These are phyloP conservation scores for Fragaria nilgerrensis DNA, from an alignment of 306 rosid genomes.

Conservation along the genomic window DNA sequence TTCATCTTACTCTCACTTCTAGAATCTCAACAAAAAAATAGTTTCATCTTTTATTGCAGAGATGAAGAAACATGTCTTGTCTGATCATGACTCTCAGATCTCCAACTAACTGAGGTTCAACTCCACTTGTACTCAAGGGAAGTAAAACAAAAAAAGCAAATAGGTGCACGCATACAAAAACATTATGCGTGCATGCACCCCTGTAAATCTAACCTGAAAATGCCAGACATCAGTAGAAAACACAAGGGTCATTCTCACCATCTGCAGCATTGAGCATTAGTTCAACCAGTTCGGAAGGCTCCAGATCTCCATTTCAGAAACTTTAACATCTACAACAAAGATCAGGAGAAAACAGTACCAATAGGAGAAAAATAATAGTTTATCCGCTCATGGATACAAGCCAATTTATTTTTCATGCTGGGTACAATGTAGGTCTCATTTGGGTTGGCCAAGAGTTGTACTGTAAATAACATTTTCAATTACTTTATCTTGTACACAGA, in stretches of 20 bases:
- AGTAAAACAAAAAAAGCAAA: too few species aligned
- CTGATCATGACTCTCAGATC: background rate
- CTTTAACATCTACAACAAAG: background rate
- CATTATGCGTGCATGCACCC: background rate
- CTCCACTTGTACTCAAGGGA: background rate
- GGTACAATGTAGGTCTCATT: background rate
- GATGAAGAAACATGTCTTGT: background rate
- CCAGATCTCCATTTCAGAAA: background rate
- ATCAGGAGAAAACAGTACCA: background rate
- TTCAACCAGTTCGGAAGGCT: background rate
- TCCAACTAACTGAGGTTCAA: background rate
- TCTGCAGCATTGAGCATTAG: background rate
- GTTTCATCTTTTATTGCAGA: too few species aligned
- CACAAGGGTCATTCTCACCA: background rate
- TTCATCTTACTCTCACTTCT: background rate
- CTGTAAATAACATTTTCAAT: background rate
- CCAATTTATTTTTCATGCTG: background rate
- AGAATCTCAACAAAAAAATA: background rate
- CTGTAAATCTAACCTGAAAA: background rate
- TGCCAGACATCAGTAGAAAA: background rate
- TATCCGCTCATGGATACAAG: background rate
- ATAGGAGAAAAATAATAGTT: background rate
- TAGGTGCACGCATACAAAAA: background rate
- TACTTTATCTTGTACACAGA: background rate
- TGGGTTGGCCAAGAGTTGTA: background rate